Evolutionary conservation across 306 rosid genomes (phyloP).

Genomic region (Quercus agrifolia): DNA sequence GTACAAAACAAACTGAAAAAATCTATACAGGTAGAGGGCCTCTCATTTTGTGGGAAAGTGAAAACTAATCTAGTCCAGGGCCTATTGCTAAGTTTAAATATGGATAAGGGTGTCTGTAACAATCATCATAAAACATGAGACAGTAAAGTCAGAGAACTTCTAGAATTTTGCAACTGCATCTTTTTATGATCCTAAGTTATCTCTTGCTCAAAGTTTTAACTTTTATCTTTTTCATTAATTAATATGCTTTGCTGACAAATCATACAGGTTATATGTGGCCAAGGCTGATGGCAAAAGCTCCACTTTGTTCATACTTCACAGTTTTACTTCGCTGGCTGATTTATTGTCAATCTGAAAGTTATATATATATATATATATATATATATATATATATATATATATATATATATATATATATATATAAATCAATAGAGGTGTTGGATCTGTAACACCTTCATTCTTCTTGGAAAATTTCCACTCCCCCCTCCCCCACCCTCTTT

Average conservation of each 20-base stretch:
- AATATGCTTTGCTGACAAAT: slow-evolving; percentile 13
- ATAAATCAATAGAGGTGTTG: slow-evolving; percentile 12
- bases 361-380: no score
- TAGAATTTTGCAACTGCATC: not conserved
- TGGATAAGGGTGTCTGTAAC: not conserved
- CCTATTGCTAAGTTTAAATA: not conserved
- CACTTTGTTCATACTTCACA: not conserved
- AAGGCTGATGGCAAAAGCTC: slow-evolving; percentile 10
- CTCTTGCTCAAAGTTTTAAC: not conserved
- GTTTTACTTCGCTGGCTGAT: slow-evolving; percentile 10
- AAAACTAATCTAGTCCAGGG: not conserved
- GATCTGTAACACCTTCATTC: not conserved
- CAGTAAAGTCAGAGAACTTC: not conserved
- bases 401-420: no score
- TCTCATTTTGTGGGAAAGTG: not conserved
- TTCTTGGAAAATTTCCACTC: not conserved
- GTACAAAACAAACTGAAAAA: not conserved
- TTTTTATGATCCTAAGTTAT: not conserved
- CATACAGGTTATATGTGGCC: slow-evolving; percentile 23
- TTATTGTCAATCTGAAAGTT: slow-evolving; percentile 21
- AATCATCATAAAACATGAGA: not conserved
- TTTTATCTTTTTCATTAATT: not conserved
- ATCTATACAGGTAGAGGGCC: not conserved
- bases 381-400: no score
- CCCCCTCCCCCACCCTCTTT: not conserved